Percentiles rank a stretch among this genome's conserved stretches.
Evolutionary conservation across 805 yeast genomes (phyloP).

Genomic region (Lipomyces japonicus): DNA sequence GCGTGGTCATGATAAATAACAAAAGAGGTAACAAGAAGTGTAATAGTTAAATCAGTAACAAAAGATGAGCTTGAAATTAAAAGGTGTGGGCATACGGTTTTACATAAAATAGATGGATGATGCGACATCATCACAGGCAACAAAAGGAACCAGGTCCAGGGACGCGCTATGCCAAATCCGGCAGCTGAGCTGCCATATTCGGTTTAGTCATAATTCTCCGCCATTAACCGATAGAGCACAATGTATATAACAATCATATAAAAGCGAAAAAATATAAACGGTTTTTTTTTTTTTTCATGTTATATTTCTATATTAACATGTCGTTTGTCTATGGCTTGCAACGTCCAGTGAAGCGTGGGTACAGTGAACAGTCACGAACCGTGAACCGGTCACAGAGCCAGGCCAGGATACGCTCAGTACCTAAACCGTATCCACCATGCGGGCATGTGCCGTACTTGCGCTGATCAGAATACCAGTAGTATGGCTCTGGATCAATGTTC

Average conservation of each 20-base stretch:
- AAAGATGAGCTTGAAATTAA: too few relatives aligned
- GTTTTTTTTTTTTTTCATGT: too few relatives aligned
- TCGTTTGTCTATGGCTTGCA: constrained; percentile 77
- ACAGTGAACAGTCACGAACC: constrained; percentile 95
- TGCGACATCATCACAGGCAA: too few relatives aligned
- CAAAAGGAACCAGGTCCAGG: too few relatives aligned
- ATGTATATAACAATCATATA: background rate
- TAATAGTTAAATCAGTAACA: background rate
- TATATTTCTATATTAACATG: too few relatives aligned
- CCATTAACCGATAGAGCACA: background rate
- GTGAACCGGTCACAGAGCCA: constrained; percentile 98
- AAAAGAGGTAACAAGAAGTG: too few relatives aligned
- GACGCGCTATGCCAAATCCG: background rate
- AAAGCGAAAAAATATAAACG: too few relatives aligned
- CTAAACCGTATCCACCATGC: constrained; percentile 98
- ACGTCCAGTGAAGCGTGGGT: constrained; percentile 97
- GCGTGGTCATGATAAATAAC: background rate
- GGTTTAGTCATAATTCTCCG: background rate
- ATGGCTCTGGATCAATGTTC: constrained; percentile 71
- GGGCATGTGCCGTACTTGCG: constrained; percentile 97
- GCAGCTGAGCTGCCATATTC: background rate
- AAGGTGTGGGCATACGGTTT: too few relatives aligned
- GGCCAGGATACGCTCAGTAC: constrained; percentile 96
- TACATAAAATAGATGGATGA: too few relatives aligned
- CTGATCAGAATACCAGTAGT: constrained; percentile 96